phyloP scores from a whole-genome alignment of 495 filamentous ascomycete genomes.

The Penicillium samsonianum region DNA sequence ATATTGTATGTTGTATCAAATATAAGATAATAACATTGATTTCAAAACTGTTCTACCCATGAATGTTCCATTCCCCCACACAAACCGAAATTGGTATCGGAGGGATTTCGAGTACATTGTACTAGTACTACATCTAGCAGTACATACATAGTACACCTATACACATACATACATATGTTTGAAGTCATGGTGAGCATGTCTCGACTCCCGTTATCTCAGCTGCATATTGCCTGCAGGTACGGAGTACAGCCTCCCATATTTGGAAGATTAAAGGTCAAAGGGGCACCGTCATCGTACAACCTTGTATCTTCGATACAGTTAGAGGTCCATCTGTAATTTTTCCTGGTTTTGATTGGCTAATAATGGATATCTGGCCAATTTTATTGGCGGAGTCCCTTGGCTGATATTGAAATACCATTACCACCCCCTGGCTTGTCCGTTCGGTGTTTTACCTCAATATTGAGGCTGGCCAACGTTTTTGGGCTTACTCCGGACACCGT shows the following conservation, averaged over 20 bases:
- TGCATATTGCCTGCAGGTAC: slow-evolving; percentile 5
- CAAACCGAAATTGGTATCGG: neutral
- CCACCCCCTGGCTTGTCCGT: slow-evolving; percentile 5
- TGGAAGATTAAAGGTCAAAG: neutral
- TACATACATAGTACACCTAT: neutral
- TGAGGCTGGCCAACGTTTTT: slow-evolving; percentile 3
- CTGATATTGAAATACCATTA: neutral
- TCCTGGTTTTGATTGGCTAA: neutral
- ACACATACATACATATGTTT: no score
- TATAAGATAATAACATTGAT: neutral
- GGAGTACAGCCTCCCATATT: neutral
- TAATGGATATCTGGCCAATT: neutral
- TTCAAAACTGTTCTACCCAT: neutral
- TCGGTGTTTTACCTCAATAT: slow-evolving; percentile 3
- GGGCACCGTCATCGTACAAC: neutral
- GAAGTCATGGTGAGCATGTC: neutral
- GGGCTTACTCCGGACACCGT: slow-evolving; percentile 4
- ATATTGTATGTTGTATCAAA: neutral
- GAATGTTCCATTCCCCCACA: neutral
- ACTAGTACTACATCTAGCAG: no score
- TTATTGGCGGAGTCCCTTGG: neutral
- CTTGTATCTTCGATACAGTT: neutral
- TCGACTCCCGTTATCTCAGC: neutral
- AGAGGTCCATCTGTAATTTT: neutral
- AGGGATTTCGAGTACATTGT: neutral